Base-by-base conservation (phyloP, 768 basidiomycete species). In the Nidularia sp. region DNA sequence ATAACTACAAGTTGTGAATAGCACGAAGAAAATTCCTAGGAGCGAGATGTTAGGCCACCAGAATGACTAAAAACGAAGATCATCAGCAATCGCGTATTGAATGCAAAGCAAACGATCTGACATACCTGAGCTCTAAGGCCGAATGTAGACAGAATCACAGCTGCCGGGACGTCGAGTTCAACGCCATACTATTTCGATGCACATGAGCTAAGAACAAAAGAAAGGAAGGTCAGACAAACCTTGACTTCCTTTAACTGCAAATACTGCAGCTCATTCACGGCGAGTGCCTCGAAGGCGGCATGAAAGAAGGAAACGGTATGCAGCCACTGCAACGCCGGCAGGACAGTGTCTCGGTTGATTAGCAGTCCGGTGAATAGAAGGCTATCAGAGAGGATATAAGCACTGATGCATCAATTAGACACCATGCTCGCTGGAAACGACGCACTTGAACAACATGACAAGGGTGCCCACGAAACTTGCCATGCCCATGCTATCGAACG, bases 371-470 rank as follows among this genome's bases (percentile, higher is more conserved):
- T 96, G 69, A 98, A 99, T 53, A 98, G 76, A 51, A 99, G 75
- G 66, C 96, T 98, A 61, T 13, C 41, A 15, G 5, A 41, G 8
- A 41, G 35, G 34, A 31, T 47, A 25, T 34, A 4, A 47, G 44
- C 44, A 56, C 48, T 6, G 54, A 48, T 44, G n/a, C 43, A 44
- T 12, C 39, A 29, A n/a, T 8, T 18, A 43, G 25, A 46, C 2
- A 12, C 13, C 42, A 46, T 50, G 44, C 13, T 43, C 9, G 29
- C 29, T 49, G 54, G 15, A 47, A 53, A 44, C 5, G 0, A 77
- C 93, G 64, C 59, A 98, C 95, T 99, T 99, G 84, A 95, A 98
- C 49, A 99, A 76, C 96, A 99, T 98, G 59, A 97, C 81, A 54
- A 98, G 69, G 3, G 93, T 97, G 32, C 96, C 97, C n/a, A 93